Base-by-base conservation (phyloP, 1,139 yeast species). In the Zygosaccharomyces pseudobailii region DNA sequence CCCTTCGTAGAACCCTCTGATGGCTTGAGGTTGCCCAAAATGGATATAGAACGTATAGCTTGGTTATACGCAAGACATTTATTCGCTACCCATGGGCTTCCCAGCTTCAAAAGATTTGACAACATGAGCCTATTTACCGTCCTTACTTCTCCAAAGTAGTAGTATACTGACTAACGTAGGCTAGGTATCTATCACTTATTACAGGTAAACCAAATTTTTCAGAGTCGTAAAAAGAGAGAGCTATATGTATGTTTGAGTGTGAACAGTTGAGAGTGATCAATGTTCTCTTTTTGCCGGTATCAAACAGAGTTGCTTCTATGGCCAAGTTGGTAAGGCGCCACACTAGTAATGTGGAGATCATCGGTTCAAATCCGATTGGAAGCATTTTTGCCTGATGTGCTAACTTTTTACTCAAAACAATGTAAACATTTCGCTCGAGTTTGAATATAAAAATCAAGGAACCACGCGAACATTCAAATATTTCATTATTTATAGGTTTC, bases 321-420 rank as follows among this genome's bases (percentile, higher is more conserved):
- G 71, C 70, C 71, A 66, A 67, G 70, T 65, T 67, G 70, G 71
- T 66, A 67, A 67, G 70, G 71, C 70, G 70, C 70, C 64, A 66
- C 70, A 67, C 71, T 67, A 67, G 70, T 67, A 66, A 66, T 66
- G 70, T 66, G 63, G 70, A 67, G 70, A 66, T 66, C 69, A 59
- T 64, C 70, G 61, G 70, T 66, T 67, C 70, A 63, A 66, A 59
- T 66, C 70, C 61, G 69, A 59, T 60, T 66, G 70, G 67, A 66
- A 67, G 70, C 70, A 67, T 13, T 13, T 13, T 13, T 13, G 17
- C 17, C 17, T 13, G 17, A 25, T 8, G 17, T 10, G n/a, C 41
- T 19, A 2, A 13, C 17, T 13, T 13, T 13, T 13, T 13, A 1
- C 2, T 13, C 17, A 2, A 13, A 13, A 2, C 17, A 13, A 13